These are phyloP conservation scores for Colletotrichum camelliae DNA, from an alignment of 2,329 filamentous ascomycete species.

Conservation along the genomic window DNA sequence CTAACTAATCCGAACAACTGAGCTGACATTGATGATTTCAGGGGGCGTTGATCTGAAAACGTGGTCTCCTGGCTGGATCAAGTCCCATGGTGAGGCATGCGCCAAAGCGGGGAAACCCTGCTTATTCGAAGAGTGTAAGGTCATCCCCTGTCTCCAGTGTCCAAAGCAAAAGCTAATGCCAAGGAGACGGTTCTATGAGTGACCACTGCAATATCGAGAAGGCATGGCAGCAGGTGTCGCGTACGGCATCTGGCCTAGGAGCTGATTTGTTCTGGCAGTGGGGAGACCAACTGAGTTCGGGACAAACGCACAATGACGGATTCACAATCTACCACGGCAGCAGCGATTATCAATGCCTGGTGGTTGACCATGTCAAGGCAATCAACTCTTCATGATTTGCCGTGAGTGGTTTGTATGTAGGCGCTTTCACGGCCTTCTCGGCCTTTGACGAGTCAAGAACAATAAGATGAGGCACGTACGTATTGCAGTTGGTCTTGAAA, in stretches of 20 bases:
- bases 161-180: neutral
- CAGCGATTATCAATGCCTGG: slow-evolving; percentile 40
- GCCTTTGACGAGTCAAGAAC: neutral
- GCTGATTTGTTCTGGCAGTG: slow-evolving; percentile 37
- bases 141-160: neutral
- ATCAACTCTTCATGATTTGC: neutral
- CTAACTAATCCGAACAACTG: neutral
- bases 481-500: neutral
- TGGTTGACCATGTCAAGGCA: slow-evolving; percentile 36
- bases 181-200: neutral
- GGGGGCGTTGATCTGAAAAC: neutral
- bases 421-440: neutral
- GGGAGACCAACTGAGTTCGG: slow-evolving; percentile 37
- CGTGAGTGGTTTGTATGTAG: neutral
- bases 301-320: slow-evolving; percentile 41
- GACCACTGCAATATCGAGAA: slow-evolving; percentile 46
- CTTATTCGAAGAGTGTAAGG: slow-evolving; percentile 37
- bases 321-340: slow-evolving; percentile 45
- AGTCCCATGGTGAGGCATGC: slow-evolving; percentile 31
- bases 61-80: slow-evolving; percentile 24
- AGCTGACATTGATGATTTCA: too few species aligned
- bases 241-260: slow-evolving; percentile 24
- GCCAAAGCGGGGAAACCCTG: slow-evolving; percentile 32
- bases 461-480: neutral
- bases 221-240: slow-evolving; percentile 37